A percentile compares a stretch with the other conserved stretches of the same genome.
phyloP scores from a whole-genome alignment of 2,329 filamentous ascomycete species.

The Whalleya microplaca region DNA sequence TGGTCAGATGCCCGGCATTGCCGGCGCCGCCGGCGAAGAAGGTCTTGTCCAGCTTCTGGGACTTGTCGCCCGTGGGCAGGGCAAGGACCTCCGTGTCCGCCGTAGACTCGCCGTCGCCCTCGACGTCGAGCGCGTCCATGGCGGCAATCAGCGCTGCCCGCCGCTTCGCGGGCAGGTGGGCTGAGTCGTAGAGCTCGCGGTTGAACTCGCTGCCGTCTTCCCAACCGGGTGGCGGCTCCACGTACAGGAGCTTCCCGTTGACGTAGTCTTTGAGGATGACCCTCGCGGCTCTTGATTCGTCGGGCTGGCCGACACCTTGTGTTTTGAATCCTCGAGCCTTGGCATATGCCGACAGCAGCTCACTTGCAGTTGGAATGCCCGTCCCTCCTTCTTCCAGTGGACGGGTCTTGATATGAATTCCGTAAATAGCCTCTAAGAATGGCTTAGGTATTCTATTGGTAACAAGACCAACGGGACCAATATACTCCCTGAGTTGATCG shows the following conservation, averaged over 20 bases:
- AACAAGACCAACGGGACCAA: slow-evolving; percentile 81
- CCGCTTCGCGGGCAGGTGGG: slow-evolving; percentile 81
- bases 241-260: slow-evolving; percentile 91
- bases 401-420: slow-evolving; percentile 82
- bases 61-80: slow-evolving; percentile 69
- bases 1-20: slow-evolving; percentile 67
- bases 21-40: slow-evolving; percentile 69
- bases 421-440: slow-evolving; percentile 92
- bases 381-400: slow-evolving; percentile 91
- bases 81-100: slow-evolving; percentile 53
- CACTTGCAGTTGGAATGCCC: slow-evolving; percentile 80
- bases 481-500: slow-evolving; percentile 92
- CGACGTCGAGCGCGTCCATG: slow-evolving; percentile 50
- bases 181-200: slow-evolving; percentile 80
- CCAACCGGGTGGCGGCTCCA: slow-evolving; percentile 78
- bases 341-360: slow-evolving; percentile 85
- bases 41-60: slow-evolving; percentile 77
- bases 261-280: slow-evolving; percentile 97
- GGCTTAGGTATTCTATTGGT: slow-evolving; percentile 82
- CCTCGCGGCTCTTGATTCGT: slow-evolving; percentile 88
- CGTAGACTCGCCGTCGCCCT: slow-evolving; percentile 41
- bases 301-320: slow-evolving; percentile 85
- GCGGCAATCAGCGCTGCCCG: slow-evolving; percentile 64
- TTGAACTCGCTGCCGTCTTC: slow-evolving; percentile 82
- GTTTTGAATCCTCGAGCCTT: slow-evolving; percentile 89